Conservation (phyloP, 1,139 yeast genomes). For the Diutina ranongensis region DNA sequence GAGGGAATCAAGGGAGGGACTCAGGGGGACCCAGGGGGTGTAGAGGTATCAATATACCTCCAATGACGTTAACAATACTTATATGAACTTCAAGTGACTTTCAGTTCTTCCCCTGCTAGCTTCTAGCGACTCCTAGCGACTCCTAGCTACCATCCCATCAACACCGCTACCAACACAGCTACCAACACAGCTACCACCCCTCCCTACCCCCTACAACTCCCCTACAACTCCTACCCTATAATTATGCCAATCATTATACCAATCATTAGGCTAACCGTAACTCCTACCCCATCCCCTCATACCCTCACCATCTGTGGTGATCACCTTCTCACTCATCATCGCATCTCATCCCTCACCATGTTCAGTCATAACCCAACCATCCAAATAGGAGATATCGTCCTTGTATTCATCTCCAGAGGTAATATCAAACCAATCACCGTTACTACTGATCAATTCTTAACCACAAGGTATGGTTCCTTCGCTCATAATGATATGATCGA, state of each 20-base stretch:
- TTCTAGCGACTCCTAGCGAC: too few relatives aligned
- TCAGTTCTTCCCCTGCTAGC: too few relatives aligned
- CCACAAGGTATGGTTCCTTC: slow-evolving; percentile 84
- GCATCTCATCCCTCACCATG: slow-evolving; percentile 12
- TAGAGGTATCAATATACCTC: too few relatives aligned
- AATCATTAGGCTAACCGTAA: neutral
- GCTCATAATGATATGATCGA: slow-evolving; percentile 81
- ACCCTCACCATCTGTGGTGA: neutral
- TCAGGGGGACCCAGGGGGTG: too few relatives aligned
- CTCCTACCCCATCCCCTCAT: neutral
- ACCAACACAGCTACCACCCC: too few relatives aligned
- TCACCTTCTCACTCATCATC: neutral
- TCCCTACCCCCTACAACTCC: too few relatives aligned
- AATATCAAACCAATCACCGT: slow-evolving; percentile 67
- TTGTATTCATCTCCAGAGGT: slow-evolving; percentile 76
- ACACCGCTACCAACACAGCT: too few relatives aligned
- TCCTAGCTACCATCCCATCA: too few relatives aligned
- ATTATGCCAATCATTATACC: neutral
- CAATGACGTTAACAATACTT: too few relatives aligned
- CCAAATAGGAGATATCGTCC: slow-evolving; percentile 75
- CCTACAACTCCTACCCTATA: too few relatives aligned
- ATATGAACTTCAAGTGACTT: too few relatives aligned
- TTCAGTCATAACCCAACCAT: slow-evolving; percentile 42
- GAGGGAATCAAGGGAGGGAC: neutral
- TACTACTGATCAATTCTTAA: slow-evolving; percentile 45